Evolutionary conservation across 2,329 filamentous ascomycete species (phyloP).

Genomic region (Colletotrichum sp.): DNA sequence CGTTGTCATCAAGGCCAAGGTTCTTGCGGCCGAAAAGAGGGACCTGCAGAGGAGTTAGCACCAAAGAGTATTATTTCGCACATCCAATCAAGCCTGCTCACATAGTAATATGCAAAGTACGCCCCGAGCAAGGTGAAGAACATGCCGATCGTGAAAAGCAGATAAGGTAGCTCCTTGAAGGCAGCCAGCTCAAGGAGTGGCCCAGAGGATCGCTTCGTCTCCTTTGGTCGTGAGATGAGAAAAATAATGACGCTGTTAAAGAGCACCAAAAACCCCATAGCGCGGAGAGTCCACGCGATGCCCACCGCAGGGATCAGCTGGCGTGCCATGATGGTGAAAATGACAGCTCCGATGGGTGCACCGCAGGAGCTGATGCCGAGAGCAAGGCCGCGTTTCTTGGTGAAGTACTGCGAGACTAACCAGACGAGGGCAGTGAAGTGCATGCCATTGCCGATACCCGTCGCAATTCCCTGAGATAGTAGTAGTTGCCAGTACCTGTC

Average conservation of each 20-base stretch:
- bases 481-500: constrained; percentile 53
- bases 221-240: constrained; percentile 1
- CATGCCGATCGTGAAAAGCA: constrained; percentile 17
- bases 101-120: constrained; percentile 18
- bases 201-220: background rate
- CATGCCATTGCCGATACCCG: constrained; percentile 55
- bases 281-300: constrained; percentile 63
- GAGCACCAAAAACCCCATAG: constrained; percentile 72
- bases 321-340: constrained; percentile 59
- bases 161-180: constrained; percentile 15
- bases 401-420: constrained; percentile 65
- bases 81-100: background rate
- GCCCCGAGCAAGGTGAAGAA: constrained; percentile 14
- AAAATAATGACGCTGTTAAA: constrained; percentile 48
- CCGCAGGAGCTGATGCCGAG: constrained; percentile 64
- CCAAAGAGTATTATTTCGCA: no score
- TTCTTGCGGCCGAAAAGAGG: background rate
- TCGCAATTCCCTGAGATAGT: constrained; percentile 57
- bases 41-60: background rate
- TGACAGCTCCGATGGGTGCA: constrained; percentile 55
- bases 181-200: constrained; percentile 13
- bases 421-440: constrained; percentile 62
- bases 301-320: constrained; percentile 56
- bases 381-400: constrained; percentile 54
- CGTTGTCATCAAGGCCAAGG: constrained; percentile 2